Evolutionary conservation across 2,329 filamentous ascomycete genomes (phyloP), one percentile per base, ranked within the genome.

Genomic region (Aspergillus sp.): DNA sequence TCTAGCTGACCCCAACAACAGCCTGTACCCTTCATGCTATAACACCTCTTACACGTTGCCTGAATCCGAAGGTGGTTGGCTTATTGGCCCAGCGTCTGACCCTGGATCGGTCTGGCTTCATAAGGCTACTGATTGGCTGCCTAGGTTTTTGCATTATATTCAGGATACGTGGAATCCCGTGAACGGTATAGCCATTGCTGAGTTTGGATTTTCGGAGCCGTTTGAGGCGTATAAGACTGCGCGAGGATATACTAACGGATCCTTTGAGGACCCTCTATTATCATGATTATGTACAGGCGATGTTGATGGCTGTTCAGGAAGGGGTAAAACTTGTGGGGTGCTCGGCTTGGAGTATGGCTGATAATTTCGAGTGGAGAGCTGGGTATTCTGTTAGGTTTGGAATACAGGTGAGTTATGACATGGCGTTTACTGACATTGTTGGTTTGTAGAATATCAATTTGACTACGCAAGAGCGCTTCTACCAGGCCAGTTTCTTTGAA

Each of bases 381-480:
- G 52, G 52, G n/a, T 55, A 45, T 32, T 32, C 23, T 5, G 25
- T 45, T 4, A 55, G 45, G 10, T 55, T 55, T 10, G 52, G 52
- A 17, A 6, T 55, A 13, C 52, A 45, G 52, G 38, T 43, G 23
- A 23, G 39, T 32, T n/a, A n/a, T n/a, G n/a, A n/a, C n/a, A n/a
- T n/a, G n/a, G n/a, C n/a, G n/a, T n/a, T n/a, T n/a, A n/a, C 38
- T 45, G n/a, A 55, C 15, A 8, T n/a, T 0, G 23, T 17, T n/a
- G n/a, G n/a, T n/a, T n/a, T 32, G 23, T 13, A 55, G 52, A 45
- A 55, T 30, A n/a, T 55, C 21, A 55, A 55, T 3, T n/a, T 55
- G 2, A 55, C 38, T 10, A 55, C 52, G 4, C 39, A 55, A 30
- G 52, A 45, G 19, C 38, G 52, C 8, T 55, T 30, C 13, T 55